Evolutionary conservation across 768 basidiomycete species (phyloP), one percentile per base, ranked within the genome.

Genomic region (Trametes gibbosa): DNA sequence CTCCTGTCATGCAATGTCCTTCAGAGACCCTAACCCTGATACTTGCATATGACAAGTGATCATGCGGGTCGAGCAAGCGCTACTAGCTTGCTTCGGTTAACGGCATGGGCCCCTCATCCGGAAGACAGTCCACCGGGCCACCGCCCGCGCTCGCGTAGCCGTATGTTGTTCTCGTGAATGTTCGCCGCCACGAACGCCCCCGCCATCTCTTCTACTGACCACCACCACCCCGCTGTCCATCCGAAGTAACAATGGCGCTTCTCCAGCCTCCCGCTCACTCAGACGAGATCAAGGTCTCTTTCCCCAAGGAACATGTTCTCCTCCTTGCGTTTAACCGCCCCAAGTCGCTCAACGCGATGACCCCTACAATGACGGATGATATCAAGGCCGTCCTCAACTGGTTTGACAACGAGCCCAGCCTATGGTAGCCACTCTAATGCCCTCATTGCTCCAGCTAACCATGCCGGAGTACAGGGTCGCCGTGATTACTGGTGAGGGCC

Each of bases 401-500:
- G 89, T 91, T 92, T 65, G 87, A 91, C 62, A 73, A 79, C 1
- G 87, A 91, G 53, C 79, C 86, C 16, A 74, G 75, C 48, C 71
- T 92, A n/a, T 92, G 91, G 90, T 89, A 66, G 16, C 80, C 75
- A 25, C 29, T 9, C 40, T 17, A 5, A 5, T 4, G n/a, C 25
- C 6, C 19, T 43, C 2, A 23, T 14, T 40, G 42, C 29, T 23
- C 23, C 21, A 39, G 24, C 10, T 27, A 3, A 19, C 10, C 14
- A 14, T 42, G 41, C 17, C 41, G 41, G 16, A 19, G 8, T 17
- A 19, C 68, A 92, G 90, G 90, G 87, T 88, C 10, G 81, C 78
- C 37, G 77, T 93, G 64, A 69, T 92, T 48, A 92, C 90, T 48
- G 90, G 90, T 23, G 78, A 81, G 60, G 90, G 90, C 12, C 81